phyloP scores from a whole-genome alignment of 2,329 filamentous ascomycete species.

The Cladosporium sp. region DNA sequence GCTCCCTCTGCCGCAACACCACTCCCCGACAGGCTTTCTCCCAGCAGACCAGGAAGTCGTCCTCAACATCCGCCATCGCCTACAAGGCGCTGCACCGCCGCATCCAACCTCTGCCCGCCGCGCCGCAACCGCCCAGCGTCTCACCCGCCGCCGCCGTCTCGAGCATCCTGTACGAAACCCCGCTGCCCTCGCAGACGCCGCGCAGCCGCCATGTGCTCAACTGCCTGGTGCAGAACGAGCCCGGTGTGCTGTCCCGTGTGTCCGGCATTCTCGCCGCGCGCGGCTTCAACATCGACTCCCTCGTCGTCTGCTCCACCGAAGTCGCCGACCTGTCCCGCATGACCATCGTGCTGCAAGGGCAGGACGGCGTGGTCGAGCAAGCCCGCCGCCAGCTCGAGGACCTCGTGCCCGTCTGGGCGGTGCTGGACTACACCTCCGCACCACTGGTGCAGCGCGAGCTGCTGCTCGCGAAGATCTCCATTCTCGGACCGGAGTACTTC shows the following conservation, averaged over 20 bases:
- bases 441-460: slow-evolving; percentile 95
- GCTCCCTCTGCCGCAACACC: slow-evolving; percentile 3
- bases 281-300: slow-evolving; percentile 98
- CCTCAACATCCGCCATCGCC: slow-evolving; percentile 87
- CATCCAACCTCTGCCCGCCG: slow-evolving; percentile 76
- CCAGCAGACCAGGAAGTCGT: slow-evolving; percentile 34
- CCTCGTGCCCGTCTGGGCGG: slow-evolving; percentile 95
- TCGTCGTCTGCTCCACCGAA: slow-evolving; percentile 97
- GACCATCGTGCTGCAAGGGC: slow-evolving; percentile 95
- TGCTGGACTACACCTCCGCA: slow-evolving; percentile 89
- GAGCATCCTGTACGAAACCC: slow-evolving; percentile 98
- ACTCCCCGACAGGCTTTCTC: slow-evolving; percentile 5
- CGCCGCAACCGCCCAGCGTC: slow-evolving; percentile 70
- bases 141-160: slow-evolving; percentile 89
- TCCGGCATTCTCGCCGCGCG: slow-evolving; percentile 93
- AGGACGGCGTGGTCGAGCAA: slow-evolving; percentile 97
- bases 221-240: slow-evolving; percentile 98
- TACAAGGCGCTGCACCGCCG: slow-evolving; percentile 97
- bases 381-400: slow-evolving; percentile 93
- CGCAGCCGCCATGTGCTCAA: slow-evolving; percentile 96
- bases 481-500: slow-evolving; percentile 95
- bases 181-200: slow-evolving; percentile 73
- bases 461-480: slow-evolving; percentile 92
- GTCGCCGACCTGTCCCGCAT: slow-evolving; percentile 95
- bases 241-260: slow-evolving; percentile 91